phyloP scores from a whole-genome alignment of 352 stramenopile species.

The Pythium phragmitis region DNA sequence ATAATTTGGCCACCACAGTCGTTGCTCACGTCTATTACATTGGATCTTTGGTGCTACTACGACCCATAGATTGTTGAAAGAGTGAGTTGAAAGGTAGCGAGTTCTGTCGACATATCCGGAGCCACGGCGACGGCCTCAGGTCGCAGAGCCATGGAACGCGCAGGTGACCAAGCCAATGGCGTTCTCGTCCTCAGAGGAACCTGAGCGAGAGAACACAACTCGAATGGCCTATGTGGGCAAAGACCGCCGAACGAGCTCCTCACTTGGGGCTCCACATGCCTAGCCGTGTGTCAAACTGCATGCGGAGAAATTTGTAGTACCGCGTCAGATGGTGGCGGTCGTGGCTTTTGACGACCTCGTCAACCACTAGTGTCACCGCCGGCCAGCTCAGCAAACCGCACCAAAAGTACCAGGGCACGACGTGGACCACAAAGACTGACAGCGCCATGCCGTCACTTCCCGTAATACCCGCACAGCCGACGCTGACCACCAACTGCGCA shows the following conservation, averaged over 20 bases:
- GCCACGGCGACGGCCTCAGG: too few species aligned
- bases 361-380: slow-evolving; percentile 49
- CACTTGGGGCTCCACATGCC: slow-evolving; percentile 89
- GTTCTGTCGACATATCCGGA: too few species aligned
- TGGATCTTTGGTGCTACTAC: too few species aligned
- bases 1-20: too few species aligned
- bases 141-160: too few species aligned
- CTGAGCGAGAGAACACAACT: too few species aligned
- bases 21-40: too few species aligned
- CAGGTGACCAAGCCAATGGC: too few species aligned
- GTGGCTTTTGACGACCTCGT: slow-evolving; percentile 74
- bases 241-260: background rate
- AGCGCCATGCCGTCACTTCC: slow-evolving; percentile 53
- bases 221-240: too few species aligned
- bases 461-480: slow-evolving; percentile 41
- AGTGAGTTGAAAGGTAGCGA: too few species aligned
- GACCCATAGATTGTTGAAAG: too few species aligned
- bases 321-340: slow-evolving; percentile 70
- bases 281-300: slow-evolving; percentile 87
- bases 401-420: slow-evolving; percentile 71
- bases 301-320: slow-evolving; percentile 86
- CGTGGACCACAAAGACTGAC: slow-evolving; percentile 41
- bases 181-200: too few species aligned
- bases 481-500: slow-evolving; percentile 49
- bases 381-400: slow-evolving; percentile 52